Conservation (phyloP, 169 alveolate species). For the Pseudocohnilembus persalinus region DNA sequence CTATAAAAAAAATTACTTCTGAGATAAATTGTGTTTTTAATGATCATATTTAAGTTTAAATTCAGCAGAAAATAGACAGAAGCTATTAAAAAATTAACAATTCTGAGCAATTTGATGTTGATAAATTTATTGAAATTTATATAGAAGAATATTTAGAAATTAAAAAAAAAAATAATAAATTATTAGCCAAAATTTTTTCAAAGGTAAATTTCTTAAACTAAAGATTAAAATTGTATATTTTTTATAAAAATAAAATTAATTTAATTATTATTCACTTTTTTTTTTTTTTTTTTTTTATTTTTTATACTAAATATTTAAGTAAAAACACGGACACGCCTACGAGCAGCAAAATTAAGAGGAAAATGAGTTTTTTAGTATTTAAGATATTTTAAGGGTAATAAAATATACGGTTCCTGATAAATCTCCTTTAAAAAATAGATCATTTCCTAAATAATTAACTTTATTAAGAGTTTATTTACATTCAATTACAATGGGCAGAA, state of each 20-base stretch:
- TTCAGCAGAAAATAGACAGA: neutral
- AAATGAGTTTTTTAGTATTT: slow-evolving; percentile 5
- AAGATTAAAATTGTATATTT: too few species aligned
- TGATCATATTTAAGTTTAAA: neutral
- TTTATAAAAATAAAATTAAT: too few species aligned
- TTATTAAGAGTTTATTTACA: too few species aligned
- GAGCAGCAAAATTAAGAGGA: slow-evolving; percentile 15
- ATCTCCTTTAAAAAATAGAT: neutral
- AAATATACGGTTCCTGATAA: slow-evolving; percentile 5
- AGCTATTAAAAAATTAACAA: neutral
- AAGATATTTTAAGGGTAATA: neutral
- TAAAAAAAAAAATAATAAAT: slow-evolving; percentile 7
- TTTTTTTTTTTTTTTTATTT: too few species aligned
- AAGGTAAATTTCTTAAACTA: slow-evolving; percentile 2
- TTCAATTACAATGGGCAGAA: neutral
- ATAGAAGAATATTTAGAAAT: slow-evolving; percentile 21
- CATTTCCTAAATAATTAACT: neutral
- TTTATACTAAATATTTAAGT: too few species aligned
- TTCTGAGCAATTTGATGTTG: slow-evolving; percentile 6
- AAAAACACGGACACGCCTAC: neutral
- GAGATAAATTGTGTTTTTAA: neutral
- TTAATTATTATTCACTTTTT: too few species aligned
- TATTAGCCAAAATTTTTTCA: slow-evolving; percentile 2
- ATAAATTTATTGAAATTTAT: slow-evolving; percentile 13
- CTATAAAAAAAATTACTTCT: neutral